These are phyloP conservation scores for Sclerotiophoma versabilis DNA, from an alignment of 2,329 filamentous ascomycete genomes.

Conservation along the genomic window DNA sequence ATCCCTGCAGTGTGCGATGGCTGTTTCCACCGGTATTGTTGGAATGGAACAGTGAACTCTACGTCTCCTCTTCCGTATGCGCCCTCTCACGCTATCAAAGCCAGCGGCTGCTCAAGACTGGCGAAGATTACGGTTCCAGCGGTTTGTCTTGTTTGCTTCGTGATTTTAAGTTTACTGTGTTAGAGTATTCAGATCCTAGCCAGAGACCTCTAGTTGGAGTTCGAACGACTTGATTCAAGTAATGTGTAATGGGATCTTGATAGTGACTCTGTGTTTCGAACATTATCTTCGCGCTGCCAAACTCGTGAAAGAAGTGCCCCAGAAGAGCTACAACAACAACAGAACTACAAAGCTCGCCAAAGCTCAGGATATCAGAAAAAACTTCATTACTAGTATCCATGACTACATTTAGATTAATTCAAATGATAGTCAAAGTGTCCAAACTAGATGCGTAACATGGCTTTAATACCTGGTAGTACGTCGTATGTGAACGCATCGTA, in stretches of 20 bases:
- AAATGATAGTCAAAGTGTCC: no score
- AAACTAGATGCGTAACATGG: no score
- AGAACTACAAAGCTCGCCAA: background rate
- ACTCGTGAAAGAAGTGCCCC: background rate
- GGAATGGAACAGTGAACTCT: constrained; percentile 1
- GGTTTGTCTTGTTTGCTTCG: background rate
- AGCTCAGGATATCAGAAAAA: background rate
- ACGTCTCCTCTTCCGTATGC: background rate
- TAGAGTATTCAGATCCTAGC: background rate
- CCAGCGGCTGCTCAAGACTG: background rate
- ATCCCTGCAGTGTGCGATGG: background rate
- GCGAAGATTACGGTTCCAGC: background rate
- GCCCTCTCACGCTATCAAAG: background rate
- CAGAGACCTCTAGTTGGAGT: background rate
- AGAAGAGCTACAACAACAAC: background rate
- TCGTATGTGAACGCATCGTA: no score
- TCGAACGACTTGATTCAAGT: background rate
- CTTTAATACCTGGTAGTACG: no score
- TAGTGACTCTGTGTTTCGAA: background rate
- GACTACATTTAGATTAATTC: background rate
- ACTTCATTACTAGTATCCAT: background rate
- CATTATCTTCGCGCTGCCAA: background rate
- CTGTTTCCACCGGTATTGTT: background rate
- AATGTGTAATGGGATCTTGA: background rate
- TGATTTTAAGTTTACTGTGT: background rate